Percentiles rank a stretch among this genome's conserved stretches.
These are phyloP conservation scores for Cytospora piceicola DNA, from an alignment of 2,329 filamentous ascomycete species.

Conservation along the genomic window DNA sequence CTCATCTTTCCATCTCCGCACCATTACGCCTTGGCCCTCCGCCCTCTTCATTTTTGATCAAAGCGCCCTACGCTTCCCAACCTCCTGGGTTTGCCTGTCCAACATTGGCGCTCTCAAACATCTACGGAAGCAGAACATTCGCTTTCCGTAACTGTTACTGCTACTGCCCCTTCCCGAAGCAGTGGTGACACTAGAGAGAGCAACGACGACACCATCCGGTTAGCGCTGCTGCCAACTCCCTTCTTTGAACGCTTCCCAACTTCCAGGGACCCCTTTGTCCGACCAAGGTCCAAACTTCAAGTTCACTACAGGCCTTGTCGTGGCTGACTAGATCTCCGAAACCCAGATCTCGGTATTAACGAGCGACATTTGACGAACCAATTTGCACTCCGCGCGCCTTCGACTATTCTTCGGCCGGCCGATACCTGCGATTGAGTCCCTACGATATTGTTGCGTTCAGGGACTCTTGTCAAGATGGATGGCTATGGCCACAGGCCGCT, in stretches of 20 bases:
- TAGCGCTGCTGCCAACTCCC: constrained; percentile 18
- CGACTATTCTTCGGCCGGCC: constrained; percentile 15
- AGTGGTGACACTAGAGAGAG: constrained; percentile 20
- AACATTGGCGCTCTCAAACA: constrained; percentile 1
- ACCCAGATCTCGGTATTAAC: not conserved
- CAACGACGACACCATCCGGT: constrained; percentile 14
- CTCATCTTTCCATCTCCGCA: constrained; percentile 25
- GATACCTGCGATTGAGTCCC: constrained; percentile 11
- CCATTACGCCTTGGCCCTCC: constrained; percentile 4
- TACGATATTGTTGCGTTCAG: constrained; percentile 20
- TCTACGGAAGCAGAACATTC: constrained; percentile 5
- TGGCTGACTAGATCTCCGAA: constrained; percentile 18
- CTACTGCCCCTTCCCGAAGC: constrained; percentile 8
- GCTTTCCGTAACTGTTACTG: not conserved
- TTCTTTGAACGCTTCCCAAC: not conserved
- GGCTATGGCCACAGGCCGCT: constrained; percentile 52
- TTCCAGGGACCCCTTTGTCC: constrained; percentile 10
- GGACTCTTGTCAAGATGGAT: constrained; percentile 41
- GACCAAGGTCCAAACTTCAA: not conserved
- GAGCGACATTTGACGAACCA: constrained; percentile 8
- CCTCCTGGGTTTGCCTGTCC: constrained; percentile 2
- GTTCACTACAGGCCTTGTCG: not conserved
- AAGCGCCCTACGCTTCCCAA: constrained; percentile 14
- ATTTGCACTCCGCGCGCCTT: not conserved
- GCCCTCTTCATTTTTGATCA: constrained; percentile 10